phyloP scores from a whole-genome alignment of 371 early-diverging fungal species.

The Mucor irregularis region DNA sequence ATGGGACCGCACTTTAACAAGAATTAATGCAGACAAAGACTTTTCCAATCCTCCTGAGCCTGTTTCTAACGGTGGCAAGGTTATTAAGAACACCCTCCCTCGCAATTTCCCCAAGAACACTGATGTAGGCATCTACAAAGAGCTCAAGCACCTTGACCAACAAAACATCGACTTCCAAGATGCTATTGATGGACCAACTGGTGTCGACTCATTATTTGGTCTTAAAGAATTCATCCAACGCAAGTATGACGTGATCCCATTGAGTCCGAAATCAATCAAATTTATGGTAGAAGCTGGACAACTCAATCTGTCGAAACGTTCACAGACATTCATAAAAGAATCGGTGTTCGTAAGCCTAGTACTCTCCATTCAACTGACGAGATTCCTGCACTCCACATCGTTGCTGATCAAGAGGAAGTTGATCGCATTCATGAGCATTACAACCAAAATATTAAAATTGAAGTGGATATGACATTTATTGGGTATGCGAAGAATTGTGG shows the following conservation, averaged over 20 bases:
- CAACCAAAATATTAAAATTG: not conserved
- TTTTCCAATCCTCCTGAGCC: not conserved
- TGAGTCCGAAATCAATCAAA: not conserved
- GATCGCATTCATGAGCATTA: constrained; percentile 1
- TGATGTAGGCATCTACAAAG: not conserved
- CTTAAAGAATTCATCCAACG: constrained; percentile 12
- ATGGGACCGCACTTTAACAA: constrained; percentile 23
- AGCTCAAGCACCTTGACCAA: not conserved
- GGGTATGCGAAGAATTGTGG: not conserved
- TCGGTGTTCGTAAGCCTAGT: not conserved
- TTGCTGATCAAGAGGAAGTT: not conserved
- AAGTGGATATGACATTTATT: not conserved
- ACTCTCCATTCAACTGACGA: not conserved
- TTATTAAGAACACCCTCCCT: not conserved
- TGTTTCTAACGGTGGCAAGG: not conserved
- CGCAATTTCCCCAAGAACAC: not conserved
- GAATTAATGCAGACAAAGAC: not conserved
- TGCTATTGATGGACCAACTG: constrained; percentile 14
- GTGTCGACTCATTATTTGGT: constrained; percentile 11
- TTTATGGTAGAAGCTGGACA: not conserved
- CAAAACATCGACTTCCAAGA: constrained; percentile 1
- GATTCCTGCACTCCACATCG: not conserved
- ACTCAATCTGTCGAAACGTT: not conserved
- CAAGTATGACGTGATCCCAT: not conserved
- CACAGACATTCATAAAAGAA: not conserved